Evolutionary conservation across 495 filamentous ascomycete genomes (phyloP), one percentile per base, ranked within the genome.

Genomic region (Penicillium mononematosum): DNA sequence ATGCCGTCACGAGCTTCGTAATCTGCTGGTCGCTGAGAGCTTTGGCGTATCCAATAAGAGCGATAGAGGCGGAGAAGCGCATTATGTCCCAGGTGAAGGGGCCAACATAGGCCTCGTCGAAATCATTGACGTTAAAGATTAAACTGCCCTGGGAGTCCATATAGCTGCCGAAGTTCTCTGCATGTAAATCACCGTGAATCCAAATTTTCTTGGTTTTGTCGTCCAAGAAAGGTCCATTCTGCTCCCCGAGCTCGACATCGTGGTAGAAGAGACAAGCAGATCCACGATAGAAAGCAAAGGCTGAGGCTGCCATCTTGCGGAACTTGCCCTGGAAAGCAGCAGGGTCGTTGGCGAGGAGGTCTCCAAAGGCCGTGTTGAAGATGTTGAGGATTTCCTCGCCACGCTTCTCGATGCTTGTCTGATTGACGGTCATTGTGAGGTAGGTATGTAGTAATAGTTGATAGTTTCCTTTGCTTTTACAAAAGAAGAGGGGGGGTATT

Each of bases 221-320:
- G 27, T 53, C 25, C 4, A 61, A 45, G 49, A 52, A 61, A 2
- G 43, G 32, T 31, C 45, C 59, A 19, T 2, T 12, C 2, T 47
- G 11, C 17, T 49, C 19, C 41, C 53, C 42, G 3, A 32, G 25
- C n/a, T 61, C 47, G 16, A 61, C 9, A 47, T 61, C 53, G 27
- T 57, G 47, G 49, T 61, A 61, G 49, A 61, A 61, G 24, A 61
- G 53, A 25, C 53, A 61, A 16, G 59, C 59, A 12, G 38, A 48
- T 19, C 59, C 59, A 9, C 59, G 59, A 50, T 61, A 61, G 49
- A 61, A 61, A 22, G 59, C 59, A 24, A 61, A 61, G 6, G 59
- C 54, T n/a, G 59, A 61, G 32, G 59, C 59, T 3, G 59, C 59
- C 59, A 61, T 61, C 47, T 61, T 61, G 42, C 59, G 53, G 53